These are phyloP conservation scores for Trichoderma breve DNA, from an alignment of 2,329 filamentous ascomycete genomes.

Conservation along the genomic window DNA sequence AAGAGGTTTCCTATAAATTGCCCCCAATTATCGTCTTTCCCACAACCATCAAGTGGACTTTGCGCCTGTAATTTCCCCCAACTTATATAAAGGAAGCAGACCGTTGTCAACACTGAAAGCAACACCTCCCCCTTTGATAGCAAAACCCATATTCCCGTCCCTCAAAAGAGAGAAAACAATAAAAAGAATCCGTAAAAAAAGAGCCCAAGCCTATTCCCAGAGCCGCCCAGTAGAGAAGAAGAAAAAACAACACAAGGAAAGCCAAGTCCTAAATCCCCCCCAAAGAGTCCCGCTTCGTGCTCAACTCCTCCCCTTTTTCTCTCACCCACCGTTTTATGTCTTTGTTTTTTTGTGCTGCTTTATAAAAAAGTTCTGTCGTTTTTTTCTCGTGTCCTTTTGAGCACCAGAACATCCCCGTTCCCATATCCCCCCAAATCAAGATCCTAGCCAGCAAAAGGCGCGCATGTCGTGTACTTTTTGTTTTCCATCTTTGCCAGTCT, in stretches of 20 bases:
- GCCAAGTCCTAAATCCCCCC: background rate
- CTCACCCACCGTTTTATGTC: background rate
- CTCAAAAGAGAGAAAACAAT: background rate
- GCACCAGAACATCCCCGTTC: background rate
- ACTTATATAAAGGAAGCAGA: conserved; percentile 16
- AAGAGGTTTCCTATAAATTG: background rate
- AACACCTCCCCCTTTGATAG: background rate
- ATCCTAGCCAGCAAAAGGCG: background rate
- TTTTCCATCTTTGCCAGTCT: background rate
- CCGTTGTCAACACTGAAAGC: conserved; percentile 1
- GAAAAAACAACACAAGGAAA: conserved; percentile 12
- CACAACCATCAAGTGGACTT: background rate
- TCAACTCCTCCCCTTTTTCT: background rate
- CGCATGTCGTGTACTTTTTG: background rate
- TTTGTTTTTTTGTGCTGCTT: background rate
- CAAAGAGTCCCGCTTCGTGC: background rate
- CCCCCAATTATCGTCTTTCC: conserved; percentile 9
- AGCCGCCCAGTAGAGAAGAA: conserved; percentile 11
- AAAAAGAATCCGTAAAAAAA: background rate
- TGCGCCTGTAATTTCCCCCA: background rate
- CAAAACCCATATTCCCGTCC: background rate
- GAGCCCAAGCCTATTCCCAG: conserved; percentile 11
- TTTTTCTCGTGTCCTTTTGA: background rate
- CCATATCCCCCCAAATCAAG: background rate
- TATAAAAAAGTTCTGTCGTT: background rate